Percentiles rank a stretch among this genome's conserved stretches.
Conservation (phyloP, 2,329 filamentous ascomycete genomes). For the Knufia petricola region DNA sequence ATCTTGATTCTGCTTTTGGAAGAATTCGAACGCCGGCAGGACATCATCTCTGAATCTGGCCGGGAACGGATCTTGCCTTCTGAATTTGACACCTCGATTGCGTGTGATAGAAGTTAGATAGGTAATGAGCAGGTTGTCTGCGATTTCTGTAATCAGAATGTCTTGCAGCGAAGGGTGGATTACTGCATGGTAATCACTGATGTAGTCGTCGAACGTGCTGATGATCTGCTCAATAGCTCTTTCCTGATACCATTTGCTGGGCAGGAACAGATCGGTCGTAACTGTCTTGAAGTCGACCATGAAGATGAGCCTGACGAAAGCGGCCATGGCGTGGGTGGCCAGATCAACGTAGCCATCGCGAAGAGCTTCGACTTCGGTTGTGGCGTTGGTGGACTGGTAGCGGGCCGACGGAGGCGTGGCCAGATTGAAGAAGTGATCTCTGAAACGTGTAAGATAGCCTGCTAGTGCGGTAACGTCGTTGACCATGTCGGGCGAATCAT, state of each 20-base stretch:
- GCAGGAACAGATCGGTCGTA: conserved; percentile 82
- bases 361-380: conserved; percentile 62
- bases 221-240: conserved; percentile 89
- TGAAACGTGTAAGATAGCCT: conserved; percentile 80
- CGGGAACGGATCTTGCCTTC: conserved; percentile 73
- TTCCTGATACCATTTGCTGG: conserved; percentile 68
- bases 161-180: conserved; percentile 81
- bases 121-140: conserved; percentile 77
- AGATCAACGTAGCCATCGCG: conserved; percentile 92
- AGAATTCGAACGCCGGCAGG: conserved; percentile 81
- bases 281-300: conserved; percentile 77
- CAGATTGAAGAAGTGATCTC: conserved; percentile 68
- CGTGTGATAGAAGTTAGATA: conserved; percentile 70
- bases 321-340: conserved; percentile 81
- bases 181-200: conserved; percentile 73
- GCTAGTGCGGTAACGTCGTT: conserved; percentile 63
- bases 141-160: conserved; percentile 86
- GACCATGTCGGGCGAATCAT: conserved; percentile 66
- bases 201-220: conserved; percentile 90
- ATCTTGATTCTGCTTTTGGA: conserved; percentile 55
- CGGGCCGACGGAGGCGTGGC: conserved; percentile 56
- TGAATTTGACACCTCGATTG: conserved; percentile 85
- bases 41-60: conserved; percentile 94
- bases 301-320: conserved; percentile 82
- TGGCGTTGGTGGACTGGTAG: conserved; percentile 64